phyloP scores from a whole-genome alignment of 2,329 filamentous ascomycete genomes.

The Ophiostoma angusticollis region DNA sequence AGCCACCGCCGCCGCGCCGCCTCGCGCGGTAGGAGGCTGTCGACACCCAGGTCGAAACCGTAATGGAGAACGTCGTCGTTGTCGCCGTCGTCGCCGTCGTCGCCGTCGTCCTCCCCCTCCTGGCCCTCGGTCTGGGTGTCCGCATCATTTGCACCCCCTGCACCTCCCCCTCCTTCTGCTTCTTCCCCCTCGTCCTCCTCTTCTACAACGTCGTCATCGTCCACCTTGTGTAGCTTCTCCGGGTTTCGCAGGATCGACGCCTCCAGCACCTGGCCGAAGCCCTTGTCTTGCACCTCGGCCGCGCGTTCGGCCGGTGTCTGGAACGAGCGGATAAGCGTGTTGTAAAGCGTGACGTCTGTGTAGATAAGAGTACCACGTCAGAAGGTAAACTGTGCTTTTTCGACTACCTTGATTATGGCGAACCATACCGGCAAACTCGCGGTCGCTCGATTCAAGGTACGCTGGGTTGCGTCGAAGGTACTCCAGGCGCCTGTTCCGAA shows the following conservation, averaged over 20 bases:
- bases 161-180: neutral
- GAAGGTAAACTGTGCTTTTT: neutral
- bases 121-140: neutral
- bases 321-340: constrained; percentile 64
- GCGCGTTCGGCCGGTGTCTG: constrained; percentile 62
- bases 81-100: neutral
- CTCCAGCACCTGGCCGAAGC: constrained; percentile 67
- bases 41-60: constrained; percentile 29
- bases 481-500: constrained; percentile 65
- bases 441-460: constrained; percentile 50
- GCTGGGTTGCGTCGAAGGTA: constrained; percentile 61
- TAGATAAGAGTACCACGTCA: neutral
- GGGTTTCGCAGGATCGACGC: constrained; percentile 49
- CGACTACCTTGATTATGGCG: too few species aligned
- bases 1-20: constrained; percentile 59
- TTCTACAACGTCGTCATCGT: constrained; percentile 3
- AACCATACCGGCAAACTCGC: constrained; percentile 39
- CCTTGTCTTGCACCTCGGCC: constrained; percentile 57
- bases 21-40: constrained; percentile 29
- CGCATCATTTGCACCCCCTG: neutral
- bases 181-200: constrained; percentile 10
- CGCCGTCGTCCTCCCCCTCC: neutral
- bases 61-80: constrained; percentile 28
- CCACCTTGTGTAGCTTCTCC: constrained; percentile 3
- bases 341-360: constrained; percentile 67